Evolutionary conservation across 306 rosid species (phyloP).

Genomic region (Elaeagnus macrophylla): DNA sequence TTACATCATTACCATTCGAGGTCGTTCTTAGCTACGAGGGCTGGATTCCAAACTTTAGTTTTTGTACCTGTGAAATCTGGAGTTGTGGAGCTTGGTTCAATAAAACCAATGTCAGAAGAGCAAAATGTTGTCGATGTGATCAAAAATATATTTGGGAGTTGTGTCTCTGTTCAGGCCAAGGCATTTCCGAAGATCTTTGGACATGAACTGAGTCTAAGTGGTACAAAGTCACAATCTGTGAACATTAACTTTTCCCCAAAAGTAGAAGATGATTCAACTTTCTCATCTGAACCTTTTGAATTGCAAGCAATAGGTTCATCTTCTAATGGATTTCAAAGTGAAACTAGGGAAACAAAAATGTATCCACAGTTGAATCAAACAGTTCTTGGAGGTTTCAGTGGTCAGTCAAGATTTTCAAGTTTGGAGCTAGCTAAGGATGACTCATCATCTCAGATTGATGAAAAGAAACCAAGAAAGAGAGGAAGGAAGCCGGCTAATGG

Average conservation of each 20-base stretch:
- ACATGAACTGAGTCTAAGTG: conserved; percentile 63
- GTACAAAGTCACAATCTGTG: conserved; percentile 50
- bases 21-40: conserved; percentile 42
- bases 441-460: conserved; percentile 51
- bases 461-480: conserved; percentile 78
- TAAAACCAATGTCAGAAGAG: conserved; percentile 49
- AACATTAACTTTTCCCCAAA: conserved; percentile 71
- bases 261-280: conserved; percentile 63
- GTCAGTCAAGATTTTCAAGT: conserved; percentile 42
- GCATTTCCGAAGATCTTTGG: conserved; percentile 73
- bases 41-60: conserved; percentile 63
- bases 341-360: conserved; percentile 46
- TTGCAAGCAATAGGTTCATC: conserved; percentile 37
- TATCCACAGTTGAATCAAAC: conserved; percentile 52
- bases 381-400: conserved; percentile 46
- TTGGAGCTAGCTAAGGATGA: conserved; percentile 59
- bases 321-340: conserved; percentile 52
- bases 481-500: conserved; percentile 95
- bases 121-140: conserved; percentile 46
- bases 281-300: conserved; percentile 56
- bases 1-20: conserved; percentile 52
- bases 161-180: conserved; percentile 49
- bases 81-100: conserved; percentile 71
- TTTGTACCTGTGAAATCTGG: conserved; percentile 69
- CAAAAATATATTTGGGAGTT: conserved; percentile 37